Evolutionary conservation across 306 rosid genomes (phyloP), one percentile per base, ranked within the genome.

Genomic region (Quercus berberidifolia): DNA sequence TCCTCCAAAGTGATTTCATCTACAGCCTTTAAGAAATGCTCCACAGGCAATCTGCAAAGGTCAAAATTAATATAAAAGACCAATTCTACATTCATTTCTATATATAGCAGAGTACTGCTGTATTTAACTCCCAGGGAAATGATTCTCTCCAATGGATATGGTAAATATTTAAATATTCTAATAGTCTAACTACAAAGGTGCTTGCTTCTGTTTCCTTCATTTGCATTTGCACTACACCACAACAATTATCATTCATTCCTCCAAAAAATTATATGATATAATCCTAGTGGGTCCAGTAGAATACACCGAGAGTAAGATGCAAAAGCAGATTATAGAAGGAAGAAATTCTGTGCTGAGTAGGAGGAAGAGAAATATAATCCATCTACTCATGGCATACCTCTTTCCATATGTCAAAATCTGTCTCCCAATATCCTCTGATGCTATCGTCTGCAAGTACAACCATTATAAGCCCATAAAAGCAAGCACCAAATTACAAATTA

Each of bases 371-470:
- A 69, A 9, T 52, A 54, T 13, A 20, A 15, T 28, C 41, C 33
- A 62, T 28, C 65, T 20, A 63, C 54, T 72, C 86, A 70, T 76
- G 12, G 72, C 69, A 33, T 85, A 96, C 99, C 99, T 96, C 82
- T 91, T 93, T 81, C 99, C 97, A 5, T 91, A 93, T 33, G 99
- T 96, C 91, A 93, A 89, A 88, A 96, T 81, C 87, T 96, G 99
- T 79, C 99, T 88, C 26, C 99, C 99, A 4, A 96, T 91, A 82
- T 96, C 99, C 77, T 96, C 99, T 3, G 99, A 91, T 11, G 89
- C 93, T 75, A 96, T 90, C 92, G 89, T 88, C 98, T 96, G 87
- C 84, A 83, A 73, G 69, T 11, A 67, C n/a, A 3, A 41, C 55
- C 20, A 49, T n/a, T 26, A 49, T 78, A 51, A 71, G 55, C 7